Conservation (phyloP, 1,284 basidiomycete genomes). For the Exobasidium rhododendri region DNA sequence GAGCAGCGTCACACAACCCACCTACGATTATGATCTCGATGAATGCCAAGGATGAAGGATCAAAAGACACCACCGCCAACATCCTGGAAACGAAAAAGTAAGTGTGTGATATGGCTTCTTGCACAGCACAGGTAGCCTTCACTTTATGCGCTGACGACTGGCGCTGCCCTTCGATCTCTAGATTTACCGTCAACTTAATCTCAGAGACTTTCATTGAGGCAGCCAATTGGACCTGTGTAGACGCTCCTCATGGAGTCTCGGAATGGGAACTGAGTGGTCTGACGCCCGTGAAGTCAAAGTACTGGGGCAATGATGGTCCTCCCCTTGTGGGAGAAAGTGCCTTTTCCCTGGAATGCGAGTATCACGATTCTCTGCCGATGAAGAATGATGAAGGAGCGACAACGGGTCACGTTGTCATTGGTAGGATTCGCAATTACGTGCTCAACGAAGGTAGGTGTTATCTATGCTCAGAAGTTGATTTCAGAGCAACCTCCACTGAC, state of each 20-base stretch:
- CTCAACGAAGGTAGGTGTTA: slow-evolving; percentile 2
- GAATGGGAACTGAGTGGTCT: slow-evolving; percentile 8
- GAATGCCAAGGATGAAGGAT: slow-evolving; percentile 42
- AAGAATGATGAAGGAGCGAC: neutral
- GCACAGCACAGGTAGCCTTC: no score
- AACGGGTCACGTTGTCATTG: neutral
- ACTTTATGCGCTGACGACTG: neutral
- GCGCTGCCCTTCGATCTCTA: neutral
- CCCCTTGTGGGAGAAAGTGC: slow-evolving; percentile 1
- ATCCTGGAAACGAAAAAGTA: slow-evolving; percentile 62
- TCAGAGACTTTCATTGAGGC: slow-evolving; percentile 2
- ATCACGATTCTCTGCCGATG: neutral
- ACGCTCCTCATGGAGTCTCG: neutral
- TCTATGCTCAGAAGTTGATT: no score
- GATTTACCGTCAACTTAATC: slow-evolving; percentile 3
- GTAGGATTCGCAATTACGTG: slow-evolving; percentile 1
- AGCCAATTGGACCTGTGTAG: slow-evolving; percentile 4
- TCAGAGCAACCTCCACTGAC: neutral
- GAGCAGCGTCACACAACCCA: slow-evolving; percentile 10
- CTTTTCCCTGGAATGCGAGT: neutral
- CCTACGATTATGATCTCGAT: slow-evolving; percentile 18
- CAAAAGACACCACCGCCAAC: slow-evolving; percentile 69
- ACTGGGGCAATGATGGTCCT: slow-evolving; percentile 1
- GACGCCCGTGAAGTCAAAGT: neutral
- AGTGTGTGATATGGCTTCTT: neutral